A percentile compares a stretch with the other conserved stretches of the same genome.
Conservation (phyloP, 1,139 yeast species). For the Pichia sp. region DNA sequence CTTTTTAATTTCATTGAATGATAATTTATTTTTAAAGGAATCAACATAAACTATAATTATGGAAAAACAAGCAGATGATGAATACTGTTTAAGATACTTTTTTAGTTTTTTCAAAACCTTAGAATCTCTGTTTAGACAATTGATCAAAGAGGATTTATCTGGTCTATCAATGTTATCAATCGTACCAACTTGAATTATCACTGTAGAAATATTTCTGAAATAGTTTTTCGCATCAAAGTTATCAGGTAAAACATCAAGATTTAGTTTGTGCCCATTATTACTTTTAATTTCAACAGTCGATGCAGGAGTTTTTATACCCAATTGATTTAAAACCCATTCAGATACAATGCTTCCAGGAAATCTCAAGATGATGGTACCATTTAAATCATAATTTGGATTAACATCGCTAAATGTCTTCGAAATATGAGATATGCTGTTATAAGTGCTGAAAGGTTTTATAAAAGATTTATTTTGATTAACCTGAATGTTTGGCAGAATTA, state of each 20-base stretch:
- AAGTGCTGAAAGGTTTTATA: not conserved
- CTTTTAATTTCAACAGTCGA: not conserved
- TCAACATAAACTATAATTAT: slow-evolving; percentile 17
- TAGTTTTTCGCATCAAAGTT: slow-evolving; percentile 33
- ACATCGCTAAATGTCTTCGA: not conserved
- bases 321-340: slow-evolving; percentile 9
- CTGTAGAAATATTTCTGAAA: slow-evolving; percentile 36
- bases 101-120: slow-evolving; percentile 36
- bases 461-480: not conserved
- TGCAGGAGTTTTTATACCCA: not conserved
- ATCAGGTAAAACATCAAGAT: slow-evolving; percentile 38
- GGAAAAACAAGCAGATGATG: slow-evolving; percentile 27
- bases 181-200: slow-evolving; percentile 45
- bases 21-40: slow-evolving; percentile 3
- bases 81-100: slow-evolving; percentile 34
- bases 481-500: not conserved
- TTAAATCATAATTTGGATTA: slow-evolving; percentile 3
- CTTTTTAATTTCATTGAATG: slow-evolving; percentile 5
- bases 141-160: slow-evolving; percentile 23
- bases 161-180: slow-evolving; percentile 22
- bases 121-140: slow-evolving; percentile 32
- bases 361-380: slow-evolving; percentile 8
- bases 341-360: slow-evolving; percentile 3
- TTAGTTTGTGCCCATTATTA: slow-evolving; percentile 5
- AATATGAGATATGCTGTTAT: not conserved